These are phyloP conservation scores for Periconia macrospinosa DNA, from an alignment of 2,329 filamentous ascomycete species.

Conservation along the genomic window DNA sequence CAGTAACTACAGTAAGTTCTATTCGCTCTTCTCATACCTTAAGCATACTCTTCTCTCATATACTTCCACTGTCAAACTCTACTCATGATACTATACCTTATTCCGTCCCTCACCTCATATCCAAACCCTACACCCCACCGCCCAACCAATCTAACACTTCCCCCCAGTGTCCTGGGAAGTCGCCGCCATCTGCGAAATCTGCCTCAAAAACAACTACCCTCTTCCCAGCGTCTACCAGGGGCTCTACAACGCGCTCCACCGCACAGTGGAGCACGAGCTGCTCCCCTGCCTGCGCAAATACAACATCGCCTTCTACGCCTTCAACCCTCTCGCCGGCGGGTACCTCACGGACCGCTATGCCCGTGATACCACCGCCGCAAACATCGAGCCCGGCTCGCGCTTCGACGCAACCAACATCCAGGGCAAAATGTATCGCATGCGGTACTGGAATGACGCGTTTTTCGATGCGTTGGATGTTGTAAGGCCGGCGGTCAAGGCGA, in stretches of 20 bases:
- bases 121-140: no score
- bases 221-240: conserved; percentile 52
- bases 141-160: neutral
- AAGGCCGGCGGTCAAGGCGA: conserved; percentile 40
- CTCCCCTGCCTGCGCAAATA: conserved; percentile 22
- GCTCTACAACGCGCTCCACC: conserved; percentile 25
- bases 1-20: conserved; percentile 44
- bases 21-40: neutral
- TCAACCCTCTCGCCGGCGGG: conserved; percentile 22
- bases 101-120: neutral
- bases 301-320: conserved; percentile 16
- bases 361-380: conserved; percentile 51
- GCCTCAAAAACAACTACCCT: conserved; percentile 45
- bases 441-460: conserved; percentile 48
- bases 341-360: conserved; percentile 20
- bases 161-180: conserved; percentile 42
- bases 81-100: neutral
- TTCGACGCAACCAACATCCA: conserved; percentile 47
- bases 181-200: conserved; percentile 51
- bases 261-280: conserved; percentile 22
- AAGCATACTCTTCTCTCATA: neutral
- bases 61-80: conserved; percentile 16
- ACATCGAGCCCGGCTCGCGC: conserved; percentile 43
- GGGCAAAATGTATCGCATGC: conserved; percentile 40
- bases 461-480: conserved; percentile 50